Percentiles rank a stretch among this genome's conserved stretches.
phyloP scores from a whole-genome alignment of 2,329 filamentous ascomycete species.

The Sclerotinia spermophila region DNA sequence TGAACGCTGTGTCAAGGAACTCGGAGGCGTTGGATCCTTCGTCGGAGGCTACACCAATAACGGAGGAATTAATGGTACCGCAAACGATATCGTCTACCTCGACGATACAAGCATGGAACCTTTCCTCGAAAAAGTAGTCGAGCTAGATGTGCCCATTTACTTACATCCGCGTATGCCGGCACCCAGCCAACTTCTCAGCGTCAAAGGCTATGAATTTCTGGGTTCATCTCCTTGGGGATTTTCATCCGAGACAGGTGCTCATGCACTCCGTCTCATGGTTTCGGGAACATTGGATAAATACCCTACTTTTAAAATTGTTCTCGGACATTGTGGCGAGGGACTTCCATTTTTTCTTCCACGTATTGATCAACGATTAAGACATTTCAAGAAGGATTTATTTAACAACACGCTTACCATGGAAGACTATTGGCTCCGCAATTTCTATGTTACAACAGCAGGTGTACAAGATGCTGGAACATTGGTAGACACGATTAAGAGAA shows the following conservation, averaged over 20 bases:
- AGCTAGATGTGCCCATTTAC: constrained; percentile 43
- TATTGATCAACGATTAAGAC: constrained; percentile 1
- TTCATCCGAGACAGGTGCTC: constrained; percentile 42
- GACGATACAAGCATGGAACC: constrained; percentile 38
- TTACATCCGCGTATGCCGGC: constrained; percentile 36
- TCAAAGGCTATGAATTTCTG: constrained; percentile 35
- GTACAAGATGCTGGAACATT: constrained; percentile 43
- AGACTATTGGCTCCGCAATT: constrained; percentile 50
- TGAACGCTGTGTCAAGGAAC: constrained; percentile 32
- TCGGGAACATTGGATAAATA: constrained; percentile 27
- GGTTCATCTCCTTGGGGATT: constrained; percentile 47
- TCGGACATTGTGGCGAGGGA: constrained; percentile 31
- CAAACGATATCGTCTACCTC: constrained; percentile 28
- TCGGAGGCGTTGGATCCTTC: constrained; percentile 46
- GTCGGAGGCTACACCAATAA: constrained; percentile 39
- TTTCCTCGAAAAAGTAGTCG: constrained; percentile 40
- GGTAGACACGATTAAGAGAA: constrained; percentile 42
- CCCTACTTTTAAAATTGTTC: constrained; percentile 26
- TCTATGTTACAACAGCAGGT: constrained; percentile 56
- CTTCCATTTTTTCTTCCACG: constrained; percentile 21
- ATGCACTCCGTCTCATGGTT: constrained; percentile 27
- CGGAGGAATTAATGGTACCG: constrained; percentile 24
- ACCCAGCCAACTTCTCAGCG: constrained; percentile 35
- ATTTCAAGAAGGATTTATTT: background rate
- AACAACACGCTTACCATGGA: background rate